Base-by-base conservation (phyloP, 2,329 filamentous ascomycete genomes). In the Neophaeococcomyces mojaviensis region DNA sequence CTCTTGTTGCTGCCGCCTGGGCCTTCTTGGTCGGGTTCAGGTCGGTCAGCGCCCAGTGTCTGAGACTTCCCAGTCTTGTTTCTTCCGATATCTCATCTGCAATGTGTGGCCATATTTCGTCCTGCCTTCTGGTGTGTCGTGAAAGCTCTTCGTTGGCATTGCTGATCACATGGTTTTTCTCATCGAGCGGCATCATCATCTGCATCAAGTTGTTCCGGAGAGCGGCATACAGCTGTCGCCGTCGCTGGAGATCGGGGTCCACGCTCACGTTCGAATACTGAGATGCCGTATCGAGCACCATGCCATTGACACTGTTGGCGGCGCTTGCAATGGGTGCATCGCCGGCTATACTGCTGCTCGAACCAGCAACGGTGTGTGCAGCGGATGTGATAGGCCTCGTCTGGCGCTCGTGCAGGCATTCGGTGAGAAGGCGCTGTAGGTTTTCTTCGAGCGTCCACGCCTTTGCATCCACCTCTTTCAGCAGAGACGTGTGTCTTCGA, bases 381-480 rank as follows among this genome's bases (percentile, higher is more conserved):
- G 50, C 24, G 9, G 45, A 39, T 43, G 32, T 7, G 36, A 40
- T 12, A 36, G 19, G 46, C 33, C 18, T 40, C 46, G 44, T 52
- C n/a, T 36, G 44, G 16, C 39, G 32, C 34, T 49, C 55, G 19
- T 50, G 40, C n/a, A 54, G 42, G 32, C 72, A 69, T 24, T 70
- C 64, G 31, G 70, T 74, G 57, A 94, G 78, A 51, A 94, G 75
- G 60, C 84, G 77, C 60, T 84, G 82, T 48, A 98, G 76, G 59
- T 83, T 78, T 58, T 92, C 84, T 64, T 95, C 88, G 5, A 92
- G 85, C 20, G 81, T 82, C 67, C 89, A 92, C 54, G 94, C 86
- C 69, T 98, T 98, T 52, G 90, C 90, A 70, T 98, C 92, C 39
- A 97, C 92, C 69, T 98, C 92, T 65, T 96, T 96, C 56, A 98